Conservation (phyloP, 2,329 filamentous ascomycete species). For the Beauveria scarabaeidicola region DNA sequence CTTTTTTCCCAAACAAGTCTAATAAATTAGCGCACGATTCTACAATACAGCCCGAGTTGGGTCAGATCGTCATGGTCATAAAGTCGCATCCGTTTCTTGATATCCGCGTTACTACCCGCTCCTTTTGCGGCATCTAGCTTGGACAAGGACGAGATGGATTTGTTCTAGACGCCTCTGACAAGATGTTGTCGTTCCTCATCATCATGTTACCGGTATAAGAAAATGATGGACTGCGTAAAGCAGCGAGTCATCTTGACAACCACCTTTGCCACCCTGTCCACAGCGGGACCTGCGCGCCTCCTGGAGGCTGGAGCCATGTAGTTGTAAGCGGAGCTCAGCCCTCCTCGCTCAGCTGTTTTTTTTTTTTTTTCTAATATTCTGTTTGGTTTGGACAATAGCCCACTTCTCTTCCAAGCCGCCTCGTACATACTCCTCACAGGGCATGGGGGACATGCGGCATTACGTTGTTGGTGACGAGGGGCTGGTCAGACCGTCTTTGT, state of each 20-base stretch:
- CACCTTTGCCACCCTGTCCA: neutral
- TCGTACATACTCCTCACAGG: too few species aligned
- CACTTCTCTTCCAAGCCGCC: too few species aligned
- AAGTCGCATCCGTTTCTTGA: too few species aligned
- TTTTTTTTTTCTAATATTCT: too few species aligned
- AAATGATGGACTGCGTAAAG: neutral
- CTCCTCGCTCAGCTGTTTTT: neutral
- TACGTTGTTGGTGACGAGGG: neutral
- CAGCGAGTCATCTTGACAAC: neutral
- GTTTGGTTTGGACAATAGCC: neutral
- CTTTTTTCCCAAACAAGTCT: too few species aligned
- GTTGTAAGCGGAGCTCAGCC: conserved; percentile 1
- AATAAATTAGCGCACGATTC: too few species aligned
- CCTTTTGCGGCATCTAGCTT: too few species aligned
- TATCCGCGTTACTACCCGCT: too few species aligned
- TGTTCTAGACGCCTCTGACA: neutral
- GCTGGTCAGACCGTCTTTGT: neutral
- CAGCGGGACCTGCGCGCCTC: neutral
- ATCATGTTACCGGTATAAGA: too few species aligned
- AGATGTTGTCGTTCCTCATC: too few species aligned
- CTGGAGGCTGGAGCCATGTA: neutral
- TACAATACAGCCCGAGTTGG: too few species aligned
- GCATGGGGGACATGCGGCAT: neutral
- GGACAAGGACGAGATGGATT: neutral
- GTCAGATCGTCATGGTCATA: too few species aligned